A percentile compares a stretch with the other conserved stretches of the same genome.
Conservation (phyloP, 2,329 filamentous ascomycete species). For the Verticillium nubilum region DNA sequence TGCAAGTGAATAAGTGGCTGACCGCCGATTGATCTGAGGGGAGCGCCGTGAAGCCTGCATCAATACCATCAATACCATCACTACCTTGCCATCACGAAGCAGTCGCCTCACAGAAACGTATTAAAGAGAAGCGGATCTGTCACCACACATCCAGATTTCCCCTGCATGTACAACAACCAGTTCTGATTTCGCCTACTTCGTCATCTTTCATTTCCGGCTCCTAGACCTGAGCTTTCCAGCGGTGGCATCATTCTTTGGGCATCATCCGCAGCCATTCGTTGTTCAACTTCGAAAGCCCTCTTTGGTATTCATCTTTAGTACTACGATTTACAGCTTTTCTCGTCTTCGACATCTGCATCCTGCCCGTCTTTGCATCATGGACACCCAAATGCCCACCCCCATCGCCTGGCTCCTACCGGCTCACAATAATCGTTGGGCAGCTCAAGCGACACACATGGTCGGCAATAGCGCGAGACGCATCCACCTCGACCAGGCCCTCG, state of each 20-base stretch:
- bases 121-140: not conserved
- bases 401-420: slow-evolving; percentile 13
- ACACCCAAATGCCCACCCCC: slow-evolving; percentile 4
- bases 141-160: not conserved
- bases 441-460: slow-evolving; percentile 8
- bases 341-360: not conserved
- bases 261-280: not conserved
- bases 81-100: too few species aligned
- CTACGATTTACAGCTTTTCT: not conserved
- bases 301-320: not conserved
- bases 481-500: slow-evolving; percentile 1
- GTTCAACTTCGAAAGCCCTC: not conserved
- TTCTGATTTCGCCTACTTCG: not conserved
- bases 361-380: not conserved
- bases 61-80: not conserved
- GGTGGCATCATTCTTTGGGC: not conserved
- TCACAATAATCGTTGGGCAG: slow-evolving; percentile 9
- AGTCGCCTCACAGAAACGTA: too few species aligned
- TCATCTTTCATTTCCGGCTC: not conserved
- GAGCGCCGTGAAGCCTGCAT: not conserved
- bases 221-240: not conserved
- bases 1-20: not conserved
- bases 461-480: slow-evolving; percentile 7
- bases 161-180: not conserved
- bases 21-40: not conserved